phyloP scores from a whole-genome alignment of 495 filamentous ascomycete genomes.

The Talaromyces adpressus region DNA sequence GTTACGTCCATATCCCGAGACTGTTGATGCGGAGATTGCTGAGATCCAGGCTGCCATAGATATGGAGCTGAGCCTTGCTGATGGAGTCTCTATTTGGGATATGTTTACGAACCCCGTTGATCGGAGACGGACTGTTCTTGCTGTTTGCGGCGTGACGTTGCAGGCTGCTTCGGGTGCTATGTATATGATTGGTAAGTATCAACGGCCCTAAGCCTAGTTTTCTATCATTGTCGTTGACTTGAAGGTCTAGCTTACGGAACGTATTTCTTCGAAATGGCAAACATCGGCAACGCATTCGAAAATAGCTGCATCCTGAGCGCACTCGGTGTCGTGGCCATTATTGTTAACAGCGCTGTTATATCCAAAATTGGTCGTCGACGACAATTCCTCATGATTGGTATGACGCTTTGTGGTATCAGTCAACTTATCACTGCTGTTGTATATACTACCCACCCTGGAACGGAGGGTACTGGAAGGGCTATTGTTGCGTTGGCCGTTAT shows the following conservation, averaged over 20 bases:
- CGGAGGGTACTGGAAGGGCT: slow-evolving; percentile 16
- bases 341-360: slow-evolving; percentile 39
- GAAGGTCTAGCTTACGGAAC: neutral
- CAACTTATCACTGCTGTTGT: slow-evolving; percentile 39
- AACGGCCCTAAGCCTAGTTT: neutral
- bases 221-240: neutral
- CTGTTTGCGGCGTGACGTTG: neutral
- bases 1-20: neutral
- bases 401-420: slow-evolving; percentile 31
- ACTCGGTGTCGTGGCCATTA: neutral
- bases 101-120: neutral
- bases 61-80: neutral
- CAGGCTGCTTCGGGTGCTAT: neutral
- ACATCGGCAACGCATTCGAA: neutral
- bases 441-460: slow-evolving; percentile 41
- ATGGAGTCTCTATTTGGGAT: neutral
- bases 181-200: neutral
- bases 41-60: neutral
- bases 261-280: neutral
- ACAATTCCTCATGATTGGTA: slow-evolving; percentile 17
- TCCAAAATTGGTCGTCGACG: slow-evolving; percentile 20
- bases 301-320: neutral
- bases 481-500: neutral
- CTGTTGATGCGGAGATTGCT: neutral
- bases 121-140: neutral